phyloP scores from a whole-genome alignment of 2,329 filamentous ascomycete species.

The Penicillium expansum region DNA sequence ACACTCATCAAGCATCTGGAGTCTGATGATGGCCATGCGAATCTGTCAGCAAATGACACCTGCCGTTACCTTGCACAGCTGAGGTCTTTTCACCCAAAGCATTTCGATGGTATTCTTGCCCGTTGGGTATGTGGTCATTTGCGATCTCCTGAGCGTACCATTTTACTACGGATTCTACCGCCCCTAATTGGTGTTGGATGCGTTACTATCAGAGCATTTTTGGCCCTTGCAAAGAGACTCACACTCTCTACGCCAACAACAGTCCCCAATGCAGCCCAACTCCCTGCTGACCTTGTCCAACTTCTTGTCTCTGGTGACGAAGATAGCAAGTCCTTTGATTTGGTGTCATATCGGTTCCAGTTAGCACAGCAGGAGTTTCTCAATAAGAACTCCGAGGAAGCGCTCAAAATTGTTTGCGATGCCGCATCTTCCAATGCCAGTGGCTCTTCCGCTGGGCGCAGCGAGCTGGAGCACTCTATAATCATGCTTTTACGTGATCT shows the following conservation, averaged over 20 bases:
- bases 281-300: constrained; percentile 34
- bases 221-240: constrained; percentile 37
- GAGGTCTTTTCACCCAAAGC: constrained; percentile 43
- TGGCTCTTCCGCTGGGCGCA: constrained; percentile 4
- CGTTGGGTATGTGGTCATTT: constrained; percentile 44
- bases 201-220: constrained; percentile 42
- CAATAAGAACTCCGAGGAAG: constrained; percentile 32
- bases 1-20: constrained; percentile 41
- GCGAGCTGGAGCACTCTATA: constrained; percentile 24
- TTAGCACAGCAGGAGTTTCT: constrained; percentile 42
- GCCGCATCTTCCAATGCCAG: constrained; percentile 22
- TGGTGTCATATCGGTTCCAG: constrained; percentile 43
- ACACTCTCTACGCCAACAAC: constrained; percentile 23
- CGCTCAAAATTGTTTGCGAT: constrained; percentile 35
- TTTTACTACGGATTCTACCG: constrained; percentile 35
- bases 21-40: constrained; percentile 27
- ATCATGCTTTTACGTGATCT: constrained; percentile 33
- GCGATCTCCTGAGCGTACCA: constrained; percentile 34
- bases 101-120: constrained; percentile 44
- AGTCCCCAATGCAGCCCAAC: constrained; percentile 27
- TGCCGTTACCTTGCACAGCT: constrained; percentile 45
- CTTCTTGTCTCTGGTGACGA: constrained; percentile 28
- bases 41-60: constrained; percentile 35
- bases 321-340: constrained; percentile 24
- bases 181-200: constrained; percentile 47